Base-by-base conservation (phyloP, 441 rosid genomes). In the Corymbia calophylla region DNA sequence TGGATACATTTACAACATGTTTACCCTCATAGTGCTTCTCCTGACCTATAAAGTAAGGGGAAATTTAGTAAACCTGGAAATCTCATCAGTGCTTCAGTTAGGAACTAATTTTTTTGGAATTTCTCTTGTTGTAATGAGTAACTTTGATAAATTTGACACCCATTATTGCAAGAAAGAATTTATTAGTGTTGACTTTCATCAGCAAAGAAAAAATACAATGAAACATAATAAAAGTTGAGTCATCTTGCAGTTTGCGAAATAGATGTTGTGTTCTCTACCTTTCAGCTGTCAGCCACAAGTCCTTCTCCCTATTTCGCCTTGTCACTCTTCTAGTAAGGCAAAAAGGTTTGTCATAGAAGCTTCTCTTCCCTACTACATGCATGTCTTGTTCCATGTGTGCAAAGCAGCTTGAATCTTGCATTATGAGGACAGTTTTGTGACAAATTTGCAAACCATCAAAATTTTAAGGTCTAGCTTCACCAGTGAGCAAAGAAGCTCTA, bases 301-400 rank as follows among this genome's bases (percentile, higher is more conserved):
- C 99, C n/a, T n/a, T n/a, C 99, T 88, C 99, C 99, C 85, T 98
- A 97, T 90, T 97, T 97, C 88, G 99, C 97, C 91, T 99, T 95
- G 66, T 95, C 97, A 90, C 39, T 35, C 39, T 35, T 98, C 88
- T 98, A 98, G 86, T 98, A 92, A 60, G 99, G 96, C 92, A 99
- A 98, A 90, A 98, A 98, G 98, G 99, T 97, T 90, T 88, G 94
- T 87, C 92, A 89, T 91, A 51, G 51, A 64, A 70, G 53, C 88
- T 62, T 70, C 51, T 32, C 39, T 68, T 44, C 29, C n/a, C 87
- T 77, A 87, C 84, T 68, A 25, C 66, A 53, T 39, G 32, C 47
- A 51, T 32, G 81, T 62, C 25, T 17, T 82, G 55, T 84, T 88
- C 12, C 56, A 58, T 77, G 84, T 77, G 51, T 77, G 51, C 51